Conservation (phyloP, 2,329 filamentous ascomycete genomes). For the Colletotrichum spinosum region DNA sequence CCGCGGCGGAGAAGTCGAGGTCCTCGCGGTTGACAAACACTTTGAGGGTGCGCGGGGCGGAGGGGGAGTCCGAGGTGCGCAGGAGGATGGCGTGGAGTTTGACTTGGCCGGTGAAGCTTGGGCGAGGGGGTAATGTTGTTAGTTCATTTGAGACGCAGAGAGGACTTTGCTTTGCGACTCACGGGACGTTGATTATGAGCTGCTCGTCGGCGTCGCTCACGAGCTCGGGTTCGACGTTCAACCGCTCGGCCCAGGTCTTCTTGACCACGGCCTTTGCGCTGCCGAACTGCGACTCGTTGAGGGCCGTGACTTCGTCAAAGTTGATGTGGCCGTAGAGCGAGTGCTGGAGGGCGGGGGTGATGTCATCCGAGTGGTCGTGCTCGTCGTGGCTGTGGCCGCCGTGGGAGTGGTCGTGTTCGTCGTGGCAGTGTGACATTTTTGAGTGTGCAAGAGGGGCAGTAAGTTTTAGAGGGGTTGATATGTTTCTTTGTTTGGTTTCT, state of each 20-base stretch:
- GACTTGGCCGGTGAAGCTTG: slow-evolving; percentile 90
- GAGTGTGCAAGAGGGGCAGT: too few relatives aligned
- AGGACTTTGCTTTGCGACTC: slow-evolving; percentile 51
- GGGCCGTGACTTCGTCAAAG: slow-evolving; percentile 84
- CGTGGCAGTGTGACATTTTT: slow-evolving; percentile 61
- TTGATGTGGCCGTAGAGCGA: slow-evolving; percentile 93
- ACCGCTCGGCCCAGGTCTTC: slow-evolving; percentile 90
- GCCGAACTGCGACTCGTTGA: slow-evolving; percentile 81
- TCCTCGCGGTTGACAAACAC: slow-evolving; percentile 89
- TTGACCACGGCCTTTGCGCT: slow-evolving; percentile 81
- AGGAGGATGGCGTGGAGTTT: slow-evolving; percentile 92
- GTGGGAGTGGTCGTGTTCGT: slow-evolving; percentile 60
- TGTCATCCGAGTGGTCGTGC: slow-evolving; percentile 92
- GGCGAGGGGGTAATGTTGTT: neutral
- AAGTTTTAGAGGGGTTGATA: too few relatives aligned
- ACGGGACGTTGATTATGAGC: slow-evolving; percentile 92
- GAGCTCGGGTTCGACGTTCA: slow-evolving; percentile 79
- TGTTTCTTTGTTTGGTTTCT: too few relatives aligned
- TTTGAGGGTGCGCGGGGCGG: slow-evolving; percentile 85
- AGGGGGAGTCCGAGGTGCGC: slow-evolving; percentile 77
- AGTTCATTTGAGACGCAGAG: slow-evolving; percentile 4
- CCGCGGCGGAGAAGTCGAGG: slow-evolving; percentile 84
- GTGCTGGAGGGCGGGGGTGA: slow-evolving; percentile 89
- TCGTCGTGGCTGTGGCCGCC: slow-evolving; percentile 66
- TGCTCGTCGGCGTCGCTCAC: slow-evolving; percentile 92